Percentiles rank a stretch among this genome's conserved stretches.
These are phyloP conservation scores for Trametes cingulata DNA, from an alignment of 768 basidiomycete genomes.

Conservation along the genomic window DNA sequence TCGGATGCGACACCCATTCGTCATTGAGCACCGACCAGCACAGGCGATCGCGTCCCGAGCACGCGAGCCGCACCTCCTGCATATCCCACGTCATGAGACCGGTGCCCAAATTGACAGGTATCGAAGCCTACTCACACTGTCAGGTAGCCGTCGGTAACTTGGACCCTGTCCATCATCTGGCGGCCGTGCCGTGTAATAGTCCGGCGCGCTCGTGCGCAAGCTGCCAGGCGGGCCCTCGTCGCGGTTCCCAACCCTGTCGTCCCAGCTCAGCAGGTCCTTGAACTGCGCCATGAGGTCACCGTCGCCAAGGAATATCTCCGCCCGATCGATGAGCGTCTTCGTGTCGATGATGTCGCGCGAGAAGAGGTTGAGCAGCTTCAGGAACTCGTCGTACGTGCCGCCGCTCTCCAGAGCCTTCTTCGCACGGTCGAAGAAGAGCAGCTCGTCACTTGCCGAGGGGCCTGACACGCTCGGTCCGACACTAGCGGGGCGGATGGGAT, in stretches of 20 bases:
- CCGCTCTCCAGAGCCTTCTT: conserved; percentile 75
- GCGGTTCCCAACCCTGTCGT: conserved; percentile 58
- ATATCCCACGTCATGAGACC: conserved; percentile 2
- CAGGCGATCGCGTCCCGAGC: conserved; percentile 92
- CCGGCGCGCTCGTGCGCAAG: conserved; percentile 73
- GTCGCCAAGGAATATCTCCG: conserved; percentile 80
- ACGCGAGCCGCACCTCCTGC: conserved; percentile 86
- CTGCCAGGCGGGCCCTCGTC: conserved; percentile 79
- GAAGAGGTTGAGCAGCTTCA: conserved; percentile 90
- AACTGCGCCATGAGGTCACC: conserved; percentile 81
- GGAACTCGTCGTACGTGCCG: conserved; percentile 88
- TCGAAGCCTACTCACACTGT: conserved; percentile 63
- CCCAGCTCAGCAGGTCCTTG: conserved; percentile 82
- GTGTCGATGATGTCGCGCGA: conserved; percentile 90
- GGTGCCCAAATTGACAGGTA: background rate
- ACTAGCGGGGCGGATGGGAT: conserved; percentile 16
- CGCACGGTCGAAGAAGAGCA: conserved; percentile 92
- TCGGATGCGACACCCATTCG: conserved; percentile 97
- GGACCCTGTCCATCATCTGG: conserved; percentile 88
- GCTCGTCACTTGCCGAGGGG: conserved; percentile 57
- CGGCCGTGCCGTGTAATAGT: conserved; percentile 74
- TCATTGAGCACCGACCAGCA: conserved; percentile 97
- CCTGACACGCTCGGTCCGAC: conserved; percentile 5
- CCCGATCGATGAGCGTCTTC: conserved; percentile 76
- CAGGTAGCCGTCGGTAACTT: conserved; percentile 88